These are phyloP conservation scores for Solanum appendiculatum DNA, from an alignment of 257 asterid species.

Conservation along the genomic window DNA sequence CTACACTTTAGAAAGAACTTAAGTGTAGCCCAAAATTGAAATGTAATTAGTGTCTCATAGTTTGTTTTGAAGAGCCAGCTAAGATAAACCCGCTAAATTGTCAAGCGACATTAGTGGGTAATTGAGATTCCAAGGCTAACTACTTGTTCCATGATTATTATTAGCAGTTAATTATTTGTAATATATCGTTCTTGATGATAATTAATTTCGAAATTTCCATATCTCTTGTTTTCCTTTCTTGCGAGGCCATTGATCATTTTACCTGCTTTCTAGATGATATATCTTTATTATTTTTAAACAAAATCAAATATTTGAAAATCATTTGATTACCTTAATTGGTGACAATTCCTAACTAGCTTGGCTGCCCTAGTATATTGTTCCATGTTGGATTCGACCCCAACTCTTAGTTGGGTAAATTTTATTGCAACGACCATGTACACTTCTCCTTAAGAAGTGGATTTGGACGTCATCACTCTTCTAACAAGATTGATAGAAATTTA, in stretches of 20 bases:
- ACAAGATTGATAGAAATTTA: not conserved
- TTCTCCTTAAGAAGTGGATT: not conserved
- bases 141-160: not conserved
- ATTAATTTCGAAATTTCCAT: not conserved
- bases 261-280: not conserved
- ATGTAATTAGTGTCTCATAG: not conserved
- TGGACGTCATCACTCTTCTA: not conserved
- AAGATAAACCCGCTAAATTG: not conserved
- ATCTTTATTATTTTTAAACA: not conserved
- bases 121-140: not conserved
- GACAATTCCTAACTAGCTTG: not conserved
- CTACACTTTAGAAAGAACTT: not conserved
- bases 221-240: not conserved
- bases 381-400: not conserved
- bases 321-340: not conserved
- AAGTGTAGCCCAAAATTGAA: not conserved
- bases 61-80: not conserved
- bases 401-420: not conserved
- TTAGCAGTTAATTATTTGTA: not conserved
- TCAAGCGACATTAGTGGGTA: not conserved
- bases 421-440: not conserved
- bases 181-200: not conserved
- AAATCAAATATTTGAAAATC: not conserved
- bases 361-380: not conserved
- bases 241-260: not conserved